A percentile compares a stretch with the other conserved stretches of the same genome.
These are phyloP conservation scores for Glonium stellatum DNA, from an alignment of 495 filamentous ascomycete genomes.

Conservation along the genomic window DNA sequence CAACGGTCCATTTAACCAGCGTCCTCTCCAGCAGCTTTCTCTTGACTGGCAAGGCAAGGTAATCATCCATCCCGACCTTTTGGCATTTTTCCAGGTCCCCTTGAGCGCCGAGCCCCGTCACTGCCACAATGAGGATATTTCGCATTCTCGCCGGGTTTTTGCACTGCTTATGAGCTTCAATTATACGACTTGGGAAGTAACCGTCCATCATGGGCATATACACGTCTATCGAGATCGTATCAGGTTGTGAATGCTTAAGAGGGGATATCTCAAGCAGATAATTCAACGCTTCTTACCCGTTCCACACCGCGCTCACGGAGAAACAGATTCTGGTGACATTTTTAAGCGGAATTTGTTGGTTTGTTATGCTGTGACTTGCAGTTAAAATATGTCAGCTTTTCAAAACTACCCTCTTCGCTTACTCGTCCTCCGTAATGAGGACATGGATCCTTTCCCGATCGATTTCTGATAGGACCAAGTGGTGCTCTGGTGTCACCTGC, in stretches of 20 bases:
- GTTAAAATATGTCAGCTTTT: neutral
- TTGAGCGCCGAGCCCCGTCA: slow-evolving; percentile 77
- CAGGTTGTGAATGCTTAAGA: slow-evolving; percentile 43
- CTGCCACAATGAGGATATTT: slow-evolving; percentile 65
- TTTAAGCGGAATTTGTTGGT: slow-evolving; percentile 66
- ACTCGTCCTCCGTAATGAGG: slow-evolving; percentile 76
- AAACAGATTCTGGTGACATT: slow-evolving; percentile 73
- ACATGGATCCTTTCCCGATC: slow-evolving; percentile 53
- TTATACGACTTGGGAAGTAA: slow-evolving; percentile 65
- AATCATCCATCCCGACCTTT: slow-evolving; percentile 63
- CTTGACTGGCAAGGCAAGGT: neutral
- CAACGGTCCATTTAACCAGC: slow-evolving; percentile 46
- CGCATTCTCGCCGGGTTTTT: slow-evolving; percentile 42
- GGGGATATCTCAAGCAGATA: slow-evolving; percentile 45
- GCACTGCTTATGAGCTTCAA: slow-evolving; percentile 56
- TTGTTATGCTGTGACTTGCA: slow-evolving; percentile 20
- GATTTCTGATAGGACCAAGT: slow-evolving; percentile 31
- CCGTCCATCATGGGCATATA: slow-evolving; percentile 44
- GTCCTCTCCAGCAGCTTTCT: slow-evolving; percentile 26
- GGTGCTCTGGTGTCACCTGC: slow-evolving; percentile 10
- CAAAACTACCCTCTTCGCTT: slow-evolving; percentile 14
- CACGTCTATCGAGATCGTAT: slow-evolving; percentile 85
- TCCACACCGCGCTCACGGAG: slow-evolving; percentile 59
- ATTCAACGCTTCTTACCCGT: slow-evolving; percentile 69
- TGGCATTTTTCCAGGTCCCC: slow-evolving; percentile 74